These are phyloP conservation scores for Tubosaeta brunneosetosa DNA, from an alignment of 768 basidiomycete species.

Conservation along the genomic window DNA sequence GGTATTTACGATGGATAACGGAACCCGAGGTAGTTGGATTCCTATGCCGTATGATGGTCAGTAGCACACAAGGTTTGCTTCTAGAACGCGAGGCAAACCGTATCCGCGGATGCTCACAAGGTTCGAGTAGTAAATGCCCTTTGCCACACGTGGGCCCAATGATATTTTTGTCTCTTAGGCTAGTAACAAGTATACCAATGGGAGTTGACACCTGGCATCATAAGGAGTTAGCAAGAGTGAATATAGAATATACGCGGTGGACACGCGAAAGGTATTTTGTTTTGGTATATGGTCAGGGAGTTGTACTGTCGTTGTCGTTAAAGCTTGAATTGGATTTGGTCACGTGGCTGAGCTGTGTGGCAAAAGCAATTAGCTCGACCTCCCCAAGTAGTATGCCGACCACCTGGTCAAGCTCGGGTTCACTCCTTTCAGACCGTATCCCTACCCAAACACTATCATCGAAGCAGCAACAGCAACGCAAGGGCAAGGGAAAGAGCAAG, in stretches of 20 bases:
- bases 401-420: constrained; percentile 32
- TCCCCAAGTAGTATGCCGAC: background rate
- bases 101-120: background rate
- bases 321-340: too few species aligned
- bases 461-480: constrained; percentile 17
- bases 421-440: constrained; percentile 55
- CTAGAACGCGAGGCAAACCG: background rate
- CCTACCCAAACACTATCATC: constrained; percentile 26
- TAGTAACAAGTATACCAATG: too few species aligned
- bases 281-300: too few species aligned
- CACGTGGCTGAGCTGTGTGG: too few species aligned
- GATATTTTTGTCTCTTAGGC: background rate
- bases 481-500: constrained; percentile 39
- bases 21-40: background rate
- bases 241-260: too few species aligned
- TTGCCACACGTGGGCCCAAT: background rate
- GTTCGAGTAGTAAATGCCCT: background rate
- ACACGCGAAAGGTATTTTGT: too few species aligned
- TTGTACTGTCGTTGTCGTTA: too few species aligned
- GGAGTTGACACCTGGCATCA: too few species aligned
- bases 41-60: background rate
- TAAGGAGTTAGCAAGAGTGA: too few species aligned
- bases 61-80: background rate
- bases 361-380: too few species aligned
- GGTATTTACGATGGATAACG: background rate